Evolutionary conservation across 2,329 filamentous ascomycete genomes (phyloP), one percentile per base, ranked within the genome.

Genomic region (Malbranchea cinnamomea): DNA sequence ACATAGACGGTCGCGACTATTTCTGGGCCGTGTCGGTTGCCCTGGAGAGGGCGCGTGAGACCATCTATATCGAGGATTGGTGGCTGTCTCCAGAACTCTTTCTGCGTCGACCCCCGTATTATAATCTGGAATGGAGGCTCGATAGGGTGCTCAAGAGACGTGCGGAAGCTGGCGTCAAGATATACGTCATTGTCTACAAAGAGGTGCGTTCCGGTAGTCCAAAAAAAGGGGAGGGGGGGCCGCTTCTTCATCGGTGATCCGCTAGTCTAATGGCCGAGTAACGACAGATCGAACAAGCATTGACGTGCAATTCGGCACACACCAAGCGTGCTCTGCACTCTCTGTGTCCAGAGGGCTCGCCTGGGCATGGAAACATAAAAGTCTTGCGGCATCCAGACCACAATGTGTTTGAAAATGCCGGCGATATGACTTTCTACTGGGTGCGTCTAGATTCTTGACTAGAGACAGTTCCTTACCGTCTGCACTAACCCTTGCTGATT

Each of bases 361-460:
- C 77, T 0, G 89, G 87, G 0, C 63, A 85, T 49, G 83, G 80
- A 23, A 94, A 95, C 49, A 94, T 95, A 52, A 68, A 72, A 25
- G 83, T 93, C 10, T 89, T 93, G 53, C 67, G 84, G 14, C 83
- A 93, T 50, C 85, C 85, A 3, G 85, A 93, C 45, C 85, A 93
- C 57, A 94, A 94, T 40, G 70, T 93, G 2, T 73, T 95, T 29
- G 84, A 94, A 45, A 94, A 94, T 46, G 80, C 78, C 2, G 80
- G 80, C 17, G 87, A 95, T 44, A 91, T 93, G 81, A 94, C 84
- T 1, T 83, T 94, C 47, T 94, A 93, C 59, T 95, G 87, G 73
- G 59, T 61, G 45, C 28, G 49, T 23, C n/a, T n/a, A n/a, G n/a
- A n/a, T n/a, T n/a, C n/a, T n/a, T n/a, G n/a, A n/a, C n/a, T n/a